These are phyloP conservation scores for Pichia sp. DNA, from an alignment of 1,139 yeast species.

Conservation along the genomic window DNA sequence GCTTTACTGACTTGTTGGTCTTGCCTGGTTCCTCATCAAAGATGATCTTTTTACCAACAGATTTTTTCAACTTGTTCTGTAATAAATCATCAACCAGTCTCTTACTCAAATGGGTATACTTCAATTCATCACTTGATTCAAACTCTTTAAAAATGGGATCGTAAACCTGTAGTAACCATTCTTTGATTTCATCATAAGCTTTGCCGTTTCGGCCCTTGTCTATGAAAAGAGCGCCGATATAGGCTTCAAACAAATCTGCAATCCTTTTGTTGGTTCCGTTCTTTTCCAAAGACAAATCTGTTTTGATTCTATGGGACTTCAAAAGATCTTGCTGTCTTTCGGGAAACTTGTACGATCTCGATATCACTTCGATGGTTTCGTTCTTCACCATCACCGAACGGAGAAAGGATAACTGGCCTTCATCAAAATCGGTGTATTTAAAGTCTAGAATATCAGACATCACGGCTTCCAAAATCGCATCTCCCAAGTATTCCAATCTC, in stretches of 20 bases:
- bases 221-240: constrained; percentile 72
- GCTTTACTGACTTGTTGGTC: neutral
- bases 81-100: constrained; percentile 1
- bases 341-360: constrained; percentile 56
- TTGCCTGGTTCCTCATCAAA: neutral
- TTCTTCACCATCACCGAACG: constrained; percentile 72
- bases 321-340: constrained; percentile 25
- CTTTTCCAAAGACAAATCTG: constrained; percentile 4
- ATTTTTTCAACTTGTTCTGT: neutral
- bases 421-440: constrained; percentile 61
- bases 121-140: constrained; percentile 4
- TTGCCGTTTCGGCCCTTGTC: constrained; percentile 37
- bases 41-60: neutral
- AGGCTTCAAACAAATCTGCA: constrained; percentile 87
- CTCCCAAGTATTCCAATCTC: constrained; percentile 89
- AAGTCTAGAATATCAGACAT: constrained; percentile 62
- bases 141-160: constrained; percentile 10
- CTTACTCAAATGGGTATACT: constrained; percentile 9
- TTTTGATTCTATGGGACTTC: constrained; percentile 7
- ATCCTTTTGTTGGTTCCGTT: constrained; percentile 25
- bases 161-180: constrained; percentile 50
- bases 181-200: constrained; percentile 35
- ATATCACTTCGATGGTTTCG: constrained; percentile 61
- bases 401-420: constrained; percentile 72
- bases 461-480: constrained; percentile 69